These are phyloP conservation scores for Ophiocordyceps sinensis DNA, from an alignment of 2,329 filamentous ascomycete genomes.

Conservation along the genomic window DNA sequence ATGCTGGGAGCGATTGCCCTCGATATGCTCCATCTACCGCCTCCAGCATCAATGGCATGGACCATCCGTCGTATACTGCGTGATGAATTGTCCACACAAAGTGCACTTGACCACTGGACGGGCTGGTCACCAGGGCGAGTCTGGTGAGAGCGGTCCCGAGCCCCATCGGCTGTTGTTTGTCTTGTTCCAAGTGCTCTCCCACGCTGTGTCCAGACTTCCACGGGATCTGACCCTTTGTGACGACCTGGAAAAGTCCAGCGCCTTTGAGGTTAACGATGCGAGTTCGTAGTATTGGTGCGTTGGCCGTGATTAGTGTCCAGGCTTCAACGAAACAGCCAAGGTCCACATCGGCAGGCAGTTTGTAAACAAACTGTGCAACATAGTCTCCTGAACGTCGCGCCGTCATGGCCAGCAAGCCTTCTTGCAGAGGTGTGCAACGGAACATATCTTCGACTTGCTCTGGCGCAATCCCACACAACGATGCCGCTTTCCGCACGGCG, in stretches of 20 bases:
- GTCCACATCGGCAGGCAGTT: conserved; percentile 4
- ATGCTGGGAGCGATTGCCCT: background rate
- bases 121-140: conserved; percentile 1
- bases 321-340: conserved; percentile 2
- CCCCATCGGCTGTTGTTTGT: conserved; percentile 2
- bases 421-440: conserved; percentile 9
- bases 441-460: conserved; percentile 6
- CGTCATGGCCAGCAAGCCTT: conserved; percentile 7
- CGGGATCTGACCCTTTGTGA: conserved; percentile 1
- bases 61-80: conserved; percentile 37
- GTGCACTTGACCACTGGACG: background rate
- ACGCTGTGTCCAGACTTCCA: background rate
- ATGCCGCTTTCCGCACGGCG: conserved; percentile 1
- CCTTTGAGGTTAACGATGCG: conserved; percentile 3
- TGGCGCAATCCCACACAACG: conserved; percentile 3
- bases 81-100: conserved; percentile 17
- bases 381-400: conserved; percentile 5
- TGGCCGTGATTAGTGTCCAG: conserved; percentile 5
- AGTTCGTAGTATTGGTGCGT: conserved; percentile 4
- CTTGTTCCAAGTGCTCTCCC: background rate
- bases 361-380: conserved; percentile 4
- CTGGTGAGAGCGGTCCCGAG: conserved; percentile 5
- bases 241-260: conserved; percentile 6
- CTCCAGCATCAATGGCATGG: conserved; percentile 20
- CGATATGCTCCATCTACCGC: conserved; percentile 4